These are phyloP conservation scores for Favolaschia claudopus DNA, from an alignment of 768 basidiomycete species.

Conservation along the genomic window DNA sequence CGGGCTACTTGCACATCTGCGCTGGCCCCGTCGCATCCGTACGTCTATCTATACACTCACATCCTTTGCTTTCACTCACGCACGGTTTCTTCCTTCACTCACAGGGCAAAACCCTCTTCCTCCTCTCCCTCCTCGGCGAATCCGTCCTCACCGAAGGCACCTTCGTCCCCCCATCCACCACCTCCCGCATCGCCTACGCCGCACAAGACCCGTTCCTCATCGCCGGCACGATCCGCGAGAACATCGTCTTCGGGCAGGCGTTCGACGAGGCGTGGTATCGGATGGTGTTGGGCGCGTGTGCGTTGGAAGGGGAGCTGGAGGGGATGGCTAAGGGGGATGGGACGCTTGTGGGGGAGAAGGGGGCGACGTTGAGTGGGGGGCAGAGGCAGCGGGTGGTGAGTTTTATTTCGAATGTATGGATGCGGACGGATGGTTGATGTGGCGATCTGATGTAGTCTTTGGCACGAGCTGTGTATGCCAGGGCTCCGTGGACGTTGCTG, in stretches of 20 bases:
- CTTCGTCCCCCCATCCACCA: neutral
- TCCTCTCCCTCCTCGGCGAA: slow-evolving; percentile 8
- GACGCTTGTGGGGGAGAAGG: slow-evolving; percentile 68
- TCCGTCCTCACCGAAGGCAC: neutral
- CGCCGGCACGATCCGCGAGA: slow-evolving; percentile 13
- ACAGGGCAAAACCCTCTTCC: slow-evolving; percentile 11
- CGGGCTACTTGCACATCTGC: neutral
- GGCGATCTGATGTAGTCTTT: slow-evolving; percentile 40
- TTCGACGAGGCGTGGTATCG: slow-evolving; percentile 17
- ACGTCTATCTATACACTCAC: neutral
- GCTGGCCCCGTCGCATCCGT: slow-evolving; percentile 17
- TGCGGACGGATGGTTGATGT: neutral
- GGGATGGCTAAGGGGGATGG: slow-evolving; percentile 51
- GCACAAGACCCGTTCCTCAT: slow-evolving; percentile 17
- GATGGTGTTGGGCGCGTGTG: slow-evolving; percentile 17
- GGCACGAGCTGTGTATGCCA: slow-evolving; percentile 64
- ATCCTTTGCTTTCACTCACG: neutral
- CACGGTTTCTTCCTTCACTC: neutral
- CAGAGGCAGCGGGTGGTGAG: slow-evolving; percentile 66
- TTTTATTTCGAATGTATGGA: too few species aligned
- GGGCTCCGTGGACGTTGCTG: slow-evolving; percentile 63
- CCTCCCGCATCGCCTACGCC: slow-evolving; percentile 1
- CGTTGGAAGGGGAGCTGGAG: slow-evolving; percentile 1
- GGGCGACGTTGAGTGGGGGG: slow-evolving; percentile 65
- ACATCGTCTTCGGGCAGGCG: slow-evolving; percentile 13